Conservation (phyloP, 495 filamentous ascomycete genomes). For the Extremus antarcticus region DNA sequence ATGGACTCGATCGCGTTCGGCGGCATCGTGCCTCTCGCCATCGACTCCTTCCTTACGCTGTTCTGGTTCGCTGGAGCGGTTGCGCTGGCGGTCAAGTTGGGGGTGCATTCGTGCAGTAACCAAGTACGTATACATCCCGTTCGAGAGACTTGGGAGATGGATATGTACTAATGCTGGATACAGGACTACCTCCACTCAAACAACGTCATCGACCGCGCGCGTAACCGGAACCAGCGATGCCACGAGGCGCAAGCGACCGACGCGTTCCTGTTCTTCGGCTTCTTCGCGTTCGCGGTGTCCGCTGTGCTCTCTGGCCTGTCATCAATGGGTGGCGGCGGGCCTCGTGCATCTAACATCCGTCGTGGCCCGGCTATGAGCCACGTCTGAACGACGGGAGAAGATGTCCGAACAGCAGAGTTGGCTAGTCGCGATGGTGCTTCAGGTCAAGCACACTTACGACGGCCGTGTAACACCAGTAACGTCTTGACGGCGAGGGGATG, state of each 20-base stretch:
- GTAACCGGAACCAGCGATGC: constrained; percentile 46
- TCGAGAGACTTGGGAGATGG: background rate
- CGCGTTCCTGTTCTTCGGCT: constrained; percentile 66
- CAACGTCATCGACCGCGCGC: constrained; percentile 48
- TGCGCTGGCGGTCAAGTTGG: constrained; percentile 50
- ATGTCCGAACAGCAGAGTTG: no score
- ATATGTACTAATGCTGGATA: background rate
- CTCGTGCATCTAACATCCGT: constrained; percentile 27
- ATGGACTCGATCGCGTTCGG: constrained; percentile 38
- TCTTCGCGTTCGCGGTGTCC: constrained; percentile 47
- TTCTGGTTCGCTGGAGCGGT: constrained; percentile 58
- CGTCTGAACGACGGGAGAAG: constrained; percentile 38
- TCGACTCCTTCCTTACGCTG: constrained; percentile 51
- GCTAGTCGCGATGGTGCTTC: no score
- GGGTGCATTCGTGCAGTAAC: constrained; percentile 52
- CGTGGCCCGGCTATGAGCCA: constrained; percentile 49
- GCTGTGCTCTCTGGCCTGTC: constrained; percentile 41
- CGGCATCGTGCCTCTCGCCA: constrained; percentile 43
- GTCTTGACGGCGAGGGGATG: no score
- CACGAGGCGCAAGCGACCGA: constrained; percentile 56
- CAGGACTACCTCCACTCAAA: constrained; percentile 48
- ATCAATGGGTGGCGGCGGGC: constrained; percentile 29
- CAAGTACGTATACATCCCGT: constrained; percentile 35
- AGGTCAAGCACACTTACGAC: no score
- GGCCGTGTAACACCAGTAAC: no score